Evolutionary conservation across 306 rosid species (phyloP).

Genomic region (Adenanthera pavonina): DNA sequence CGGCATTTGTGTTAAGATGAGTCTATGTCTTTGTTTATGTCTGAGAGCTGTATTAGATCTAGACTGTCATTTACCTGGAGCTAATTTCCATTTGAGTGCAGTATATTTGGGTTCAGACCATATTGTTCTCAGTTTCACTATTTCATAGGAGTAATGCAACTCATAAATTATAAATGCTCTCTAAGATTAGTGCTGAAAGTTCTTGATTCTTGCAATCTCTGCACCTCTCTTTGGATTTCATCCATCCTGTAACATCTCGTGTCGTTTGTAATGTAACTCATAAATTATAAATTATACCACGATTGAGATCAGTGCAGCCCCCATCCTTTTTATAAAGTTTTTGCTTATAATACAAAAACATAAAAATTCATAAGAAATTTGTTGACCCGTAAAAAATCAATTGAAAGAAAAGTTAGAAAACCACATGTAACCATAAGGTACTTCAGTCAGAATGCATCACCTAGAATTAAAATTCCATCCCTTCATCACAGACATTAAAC

Average conservation of each 20-base stretch:
- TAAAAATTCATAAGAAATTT: slow-evolving; percentile 20
- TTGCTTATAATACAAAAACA: slow-evolving; percentile 62
- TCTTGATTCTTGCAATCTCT: slow-evolving; percentile 85
- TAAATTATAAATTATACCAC: slow-evolving; percentile 68
- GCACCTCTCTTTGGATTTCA: slow-evolving; percentile 81
- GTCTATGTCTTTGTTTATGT: too few relatives aligned
- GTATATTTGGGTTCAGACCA: too few relatives aligned
- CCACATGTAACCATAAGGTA: not conserved
- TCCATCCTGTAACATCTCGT: slow-evolving; percentile 73
- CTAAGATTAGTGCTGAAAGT: slow-evolving; percentile 73
- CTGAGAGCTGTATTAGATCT: too few relatives aligned
- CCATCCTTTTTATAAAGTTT: slow-evolving; percentile 88
- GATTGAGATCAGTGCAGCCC: slow-evolving; percentile 74
- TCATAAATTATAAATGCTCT: slow-evolving; percentile 65
- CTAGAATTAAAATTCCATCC: slow-evolving; percentile 49
- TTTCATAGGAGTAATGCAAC: not conserved
- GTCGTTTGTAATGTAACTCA: slow-evolving; percentile 75
- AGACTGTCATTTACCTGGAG: too few relatives aligned
- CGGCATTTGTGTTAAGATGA: too few relatives aligned
- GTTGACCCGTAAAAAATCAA: slow-evolving; percentile 20
- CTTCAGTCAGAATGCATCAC: slow-evolving; percentile 18
- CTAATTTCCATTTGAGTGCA: too few relatives aligned
- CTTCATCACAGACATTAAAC: slow-evolving; percentile 94
- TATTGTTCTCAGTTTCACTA: too few relatives aligned
- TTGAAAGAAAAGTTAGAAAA: not conserved